phyloP scores from a whole-genome alignment of 768 basidiomycete species.

The Phaeotremella skinneri region DNA sequence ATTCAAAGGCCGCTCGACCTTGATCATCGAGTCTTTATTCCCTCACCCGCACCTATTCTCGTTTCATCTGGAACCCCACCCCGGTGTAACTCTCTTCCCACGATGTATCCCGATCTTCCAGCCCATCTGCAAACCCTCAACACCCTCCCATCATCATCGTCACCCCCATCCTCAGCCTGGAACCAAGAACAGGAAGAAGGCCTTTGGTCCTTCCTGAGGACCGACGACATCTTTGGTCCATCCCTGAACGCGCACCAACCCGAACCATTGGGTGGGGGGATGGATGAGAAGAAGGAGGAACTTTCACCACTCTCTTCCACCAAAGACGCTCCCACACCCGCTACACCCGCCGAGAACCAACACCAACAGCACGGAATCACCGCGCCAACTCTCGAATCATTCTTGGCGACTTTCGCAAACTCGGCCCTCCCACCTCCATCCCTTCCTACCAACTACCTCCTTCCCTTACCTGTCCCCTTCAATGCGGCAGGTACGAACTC shows the following conservation, averaged over 20 bases:
- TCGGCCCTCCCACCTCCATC: constrained; percentile 8
- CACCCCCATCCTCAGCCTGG: constrained; percentile 22
- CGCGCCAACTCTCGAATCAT: constrained; percentile 36
- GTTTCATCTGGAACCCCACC: too few relatives aligned
- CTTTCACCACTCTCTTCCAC: background rate
- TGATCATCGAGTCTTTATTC: too few relatives aligned
- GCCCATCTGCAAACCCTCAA: constrained; percentile 40
- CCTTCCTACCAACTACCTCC: constrained; percentile 14
- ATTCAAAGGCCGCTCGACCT: too few relatives aligned
- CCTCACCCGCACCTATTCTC: too few relatives aligned
- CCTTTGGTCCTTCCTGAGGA: constrained; percentile 41
- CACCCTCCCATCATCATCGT: constrained; percentile 28
- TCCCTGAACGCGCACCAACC: constrained; percentile 14
- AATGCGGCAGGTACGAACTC: constrained; percentile 4
- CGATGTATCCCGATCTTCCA: constrained; percentile 41
- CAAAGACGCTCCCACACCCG: background rate
- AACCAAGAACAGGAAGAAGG: constrained; percentile 39
- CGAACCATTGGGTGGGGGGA: background rate
- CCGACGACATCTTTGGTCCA: constrained; percentile 45
- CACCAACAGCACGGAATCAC: background rate
- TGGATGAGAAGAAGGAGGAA: constrained; percentile 6
- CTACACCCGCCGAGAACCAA: background rate
- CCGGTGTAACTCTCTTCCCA: constrained; percentile 1
- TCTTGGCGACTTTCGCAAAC: constrained; percentile 36
- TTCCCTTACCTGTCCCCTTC: constrained; percentile 24